Conservation (phyloP, 805 yeast species). For the Candida ponderosae region DNA sequence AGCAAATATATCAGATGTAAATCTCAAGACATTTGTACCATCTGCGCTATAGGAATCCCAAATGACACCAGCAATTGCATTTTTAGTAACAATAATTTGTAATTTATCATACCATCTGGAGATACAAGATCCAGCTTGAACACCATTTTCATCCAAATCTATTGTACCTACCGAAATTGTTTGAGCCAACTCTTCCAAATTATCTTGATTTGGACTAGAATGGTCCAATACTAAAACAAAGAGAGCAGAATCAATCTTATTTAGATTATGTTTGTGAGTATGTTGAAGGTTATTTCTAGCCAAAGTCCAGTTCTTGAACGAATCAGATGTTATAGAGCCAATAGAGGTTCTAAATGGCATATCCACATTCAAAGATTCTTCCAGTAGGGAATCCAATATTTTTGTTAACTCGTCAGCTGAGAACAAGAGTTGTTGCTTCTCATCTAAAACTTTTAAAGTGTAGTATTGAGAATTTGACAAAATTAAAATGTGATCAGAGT, state of each 20-base stretch:
- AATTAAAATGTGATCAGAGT: constrained; percentile 67
- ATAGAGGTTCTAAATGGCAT: constrained; percentile 65
- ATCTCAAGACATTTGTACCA: constrained; percentile 85
- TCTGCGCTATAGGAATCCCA: constrained; percentile 91
- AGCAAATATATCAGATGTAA: constrained; percentile 83
- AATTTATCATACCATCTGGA: constrained; percentile 92
- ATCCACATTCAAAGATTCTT: constrained; percentile 55
- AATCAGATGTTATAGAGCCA: constrained; percentile 84
- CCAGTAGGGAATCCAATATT: constrained; percentile 58
- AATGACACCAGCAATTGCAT: constrained; percentile 84
- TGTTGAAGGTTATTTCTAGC: constrained; percentile 45
- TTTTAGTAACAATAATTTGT: constrained; percentile 75
- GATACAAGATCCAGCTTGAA: constrained; percentile 87
- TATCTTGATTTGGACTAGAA: constrained; percentile 50
- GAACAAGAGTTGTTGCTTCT: constrained; percentile 54
- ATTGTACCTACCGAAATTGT: constrained; percentile 82
- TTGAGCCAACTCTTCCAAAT: constrained; percentile 26
- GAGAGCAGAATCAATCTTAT: constrained; percentile 64
- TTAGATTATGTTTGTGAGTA: constrained; percentile 27
- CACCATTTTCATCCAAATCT: constrained; percentile 59
- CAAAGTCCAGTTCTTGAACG: constrained; percentile 75
- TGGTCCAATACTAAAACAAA: constrained; percentile 80
- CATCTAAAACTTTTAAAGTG: constrained; percentile 77
- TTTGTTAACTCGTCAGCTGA: constrained; percentile 57
- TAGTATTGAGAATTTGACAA: constrained; percentile 79